These are phyloP conservation scores for Amborella trichopoda DNA, from an alignment of 164 flowering plant genomes.

Conservation along the genomic window DNA sequence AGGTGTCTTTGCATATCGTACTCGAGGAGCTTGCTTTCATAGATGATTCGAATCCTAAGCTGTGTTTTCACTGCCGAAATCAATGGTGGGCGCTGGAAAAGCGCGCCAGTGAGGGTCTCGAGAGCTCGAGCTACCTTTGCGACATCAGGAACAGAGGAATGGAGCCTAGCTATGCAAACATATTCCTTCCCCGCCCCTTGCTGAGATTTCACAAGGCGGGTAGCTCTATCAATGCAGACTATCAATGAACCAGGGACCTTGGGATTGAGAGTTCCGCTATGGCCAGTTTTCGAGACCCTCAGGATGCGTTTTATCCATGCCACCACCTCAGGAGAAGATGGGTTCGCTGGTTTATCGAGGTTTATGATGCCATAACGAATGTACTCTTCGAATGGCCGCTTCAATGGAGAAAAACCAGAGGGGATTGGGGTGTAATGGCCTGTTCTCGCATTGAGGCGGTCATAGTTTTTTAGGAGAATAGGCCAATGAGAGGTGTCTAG, in stretches of 20 bases:
- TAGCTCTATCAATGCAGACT: constrained; percentile 70
- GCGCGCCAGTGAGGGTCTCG: constrained; percentile 61
- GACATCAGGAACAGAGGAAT: constrained; percentile 44
- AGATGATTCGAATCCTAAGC: constrained; percentile 60
- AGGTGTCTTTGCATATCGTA: constrained; percentile 51
- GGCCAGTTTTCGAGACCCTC: constrained; percentile 60
- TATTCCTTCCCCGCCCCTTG: constrained; percentile 86
- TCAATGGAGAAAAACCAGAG: constrained; percentile 54
- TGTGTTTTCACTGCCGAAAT: constrained; percentile 71
- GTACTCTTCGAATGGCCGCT: constrained; percentile 57
- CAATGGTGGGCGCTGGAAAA: constrained; percentile 61
- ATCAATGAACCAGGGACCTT: constrained; percentile 71
- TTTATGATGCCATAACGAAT: constrained; percentile 57
- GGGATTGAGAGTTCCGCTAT: constrained; percentile 73
- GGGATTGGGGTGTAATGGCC: constrained; percentile 77
- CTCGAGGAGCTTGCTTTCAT: constrained; percentile 69
- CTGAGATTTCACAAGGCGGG: constrained; percentile 66
- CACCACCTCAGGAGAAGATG: constrained; percentile 72
- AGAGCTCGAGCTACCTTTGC: constrained; percentile 55
- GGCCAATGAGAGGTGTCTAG: constrained; percentile 75
- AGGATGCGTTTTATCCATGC: constrained; percentile 75
- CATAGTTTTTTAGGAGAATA: constrained; percentile 67
- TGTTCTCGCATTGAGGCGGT: constrained; percentile 62
- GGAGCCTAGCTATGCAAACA: constrained; percentile 63
- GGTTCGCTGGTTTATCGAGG: constrained; percentile 72